Percentiles rank a stretch among this genome's conserved stretches.
phyloP scores from a whole-genome alignment of 495 filamentous ascomycete species.

The Penicillium paxilli region DNA sequence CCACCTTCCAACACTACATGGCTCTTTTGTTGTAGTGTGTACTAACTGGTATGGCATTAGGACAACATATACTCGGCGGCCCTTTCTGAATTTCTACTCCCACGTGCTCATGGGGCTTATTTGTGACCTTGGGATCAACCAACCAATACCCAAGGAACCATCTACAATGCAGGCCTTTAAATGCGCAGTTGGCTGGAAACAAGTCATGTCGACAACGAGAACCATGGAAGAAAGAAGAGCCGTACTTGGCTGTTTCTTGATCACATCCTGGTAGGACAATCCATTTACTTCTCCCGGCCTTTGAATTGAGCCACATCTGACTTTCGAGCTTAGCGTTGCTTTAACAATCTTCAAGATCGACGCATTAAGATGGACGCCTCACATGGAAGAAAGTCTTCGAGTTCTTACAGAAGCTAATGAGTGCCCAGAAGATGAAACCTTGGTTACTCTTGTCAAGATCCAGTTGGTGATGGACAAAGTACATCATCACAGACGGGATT shows the following conservation, averaged over 20 bases:
- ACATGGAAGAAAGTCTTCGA: slow-evolving; percentile 53
- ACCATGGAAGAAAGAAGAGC: slow-evolving; percentile 55
- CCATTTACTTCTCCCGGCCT: too few relatives aligned
- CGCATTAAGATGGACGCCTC: slow-evolving; percentile 50
- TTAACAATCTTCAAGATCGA: slow-evolving; percentile 46
- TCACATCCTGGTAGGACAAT: slow-evolving; percentile 54
- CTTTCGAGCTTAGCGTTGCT: slow-evolving; percentile 31
- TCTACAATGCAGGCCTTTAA: slow-evolving; percentile 27
- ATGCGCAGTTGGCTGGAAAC: slow-evolving; percentile 18
- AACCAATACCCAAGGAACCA: slow-evolving; percentile 29
- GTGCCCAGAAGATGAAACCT: slow-evolving; percentile 48
- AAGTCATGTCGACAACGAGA: slow-evolving; percentile 20
- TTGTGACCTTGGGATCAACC: slow-evolving; percentile 57
- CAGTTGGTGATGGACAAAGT: slow-evolving; percentile 43
- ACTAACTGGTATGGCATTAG: slow-evolving; percentile 1
- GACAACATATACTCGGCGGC: slow-evolving; percentile 17
- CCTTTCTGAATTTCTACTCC: slow-evolving; percentile 39
- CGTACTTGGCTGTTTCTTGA: slow-evolving; percentile 52
- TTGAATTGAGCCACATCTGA: background rate
- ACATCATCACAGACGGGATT: slow-evolving; percentile 22
- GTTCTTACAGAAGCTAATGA: slow-evolving; percentile 45
- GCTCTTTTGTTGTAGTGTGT: background rate
- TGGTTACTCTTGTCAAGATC: slow-evolving; percentile 49
- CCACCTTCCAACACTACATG: background rate
- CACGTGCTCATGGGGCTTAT: slow-evolving; percentile 54